Percentiles rank a stretch among this genome's conserved stretches.
phyloP scores from a whole-genome alignment of 1,284 basidiomycete species.

The Leccinum subspadiceum region DNA sequence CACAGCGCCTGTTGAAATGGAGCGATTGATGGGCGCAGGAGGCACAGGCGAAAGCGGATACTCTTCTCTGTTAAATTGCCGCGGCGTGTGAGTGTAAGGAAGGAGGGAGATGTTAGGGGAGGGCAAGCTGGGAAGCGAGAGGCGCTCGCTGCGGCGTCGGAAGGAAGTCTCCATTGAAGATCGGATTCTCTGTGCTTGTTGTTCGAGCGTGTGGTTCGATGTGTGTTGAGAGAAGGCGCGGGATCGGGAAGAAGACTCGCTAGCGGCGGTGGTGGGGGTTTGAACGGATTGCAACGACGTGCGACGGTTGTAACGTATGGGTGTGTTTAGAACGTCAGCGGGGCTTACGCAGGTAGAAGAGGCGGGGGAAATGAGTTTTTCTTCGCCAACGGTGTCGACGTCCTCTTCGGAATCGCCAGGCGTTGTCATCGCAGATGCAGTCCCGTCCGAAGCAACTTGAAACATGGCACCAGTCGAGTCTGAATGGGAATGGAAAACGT shows the following conservation, averaged over 20 bases:
- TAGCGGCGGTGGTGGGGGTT: constrained; percentile 4
- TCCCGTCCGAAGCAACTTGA: constrained; percentile 13
- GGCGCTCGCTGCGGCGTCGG: constrained; percentile 27
- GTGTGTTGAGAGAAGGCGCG: constrained; percentile 13
- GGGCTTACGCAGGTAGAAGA: constrained; percentile 18
- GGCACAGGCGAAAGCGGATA: constrained; percentile 24
- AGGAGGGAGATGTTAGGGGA: constrained; percentile 17
- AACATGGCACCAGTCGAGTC: constrained; percentile 21
- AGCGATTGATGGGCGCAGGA: constrained; percentile 22
- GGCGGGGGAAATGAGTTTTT: constrained; percentile 23
- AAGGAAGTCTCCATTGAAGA: constrained; percentile 31
- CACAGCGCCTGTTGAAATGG: constrained; percentile 21
- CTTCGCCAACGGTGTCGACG: constrained; percentile 15
- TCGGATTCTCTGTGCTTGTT: constrained; percentile 31
- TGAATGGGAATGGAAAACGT: constrained; percentile 21
- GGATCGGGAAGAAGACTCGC: constrained; percentile 7
- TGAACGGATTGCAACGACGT: constrained; percentile 21
- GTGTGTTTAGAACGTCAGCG: constrained; percentile 21
- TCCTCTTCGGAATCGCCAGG: constrained; percentile 26
- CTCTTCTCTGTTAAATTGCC: constrained; percentile 20
- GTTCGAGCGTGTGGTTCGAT: constrained; percentile 24
- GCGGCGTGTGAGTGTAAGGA: constrained; percentile 10
- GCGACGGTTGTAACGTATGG: constrained; percentile 21
- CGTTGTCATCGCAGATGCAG: constrained; percentile 16
- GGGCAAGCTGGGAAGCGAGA: constrained; percentile 30